Percentiles rank a stretch among this genome's conserved stretches.
phyloP scores from a whole-genome alignment of 176 grass and related monocot genomes.

The Lolium multiflorum region DNA sequence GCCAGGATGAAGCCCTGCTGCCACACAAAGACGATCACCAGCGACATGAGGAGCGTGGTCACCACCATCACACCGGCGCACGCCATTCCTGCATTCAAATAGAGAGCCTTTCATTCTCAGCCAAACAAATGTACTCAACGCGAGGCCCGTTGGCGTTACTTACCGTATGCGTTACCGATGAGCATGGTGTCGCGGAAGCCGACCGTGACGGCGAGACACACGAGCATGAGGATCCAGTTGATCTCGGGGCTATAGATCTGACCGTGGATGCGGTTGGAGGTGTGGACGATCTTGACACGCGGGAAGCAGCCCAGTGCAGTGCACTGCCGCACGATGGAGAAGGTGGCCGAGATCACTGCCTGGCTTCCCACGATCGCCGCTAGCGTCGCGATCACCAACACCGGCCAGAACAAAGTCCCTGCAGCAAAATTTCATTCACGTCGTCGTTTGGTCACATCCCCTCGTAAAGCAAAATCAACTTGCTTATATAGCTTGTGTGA shows the following conservation, averaged over 20 bases:
- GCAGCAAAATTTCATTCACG: conserved; percentile 10
- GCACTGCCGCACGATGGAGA: conserved; percentile 81
- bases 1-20: conserved; percentile 46
- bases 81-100: conserved; percentile 47
- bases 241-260: conserved; percentile 84
- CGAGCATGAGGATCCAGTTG: conserved; percentile 72
- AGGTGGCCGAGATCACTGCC: conserved; percentile 75
- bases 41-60: conserved; percentile 66
- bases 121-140: background rate
- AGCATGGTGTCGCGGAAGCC: conserved; percentile 64
- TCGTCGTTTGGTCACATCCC: background rate
- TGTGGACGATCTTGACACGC: conserved; percentile 78
- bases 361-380: conserved; percentile 76
- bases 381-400: conserved; percentile 65
- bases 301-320: conserved; percentile 71
- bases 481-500: background rate
- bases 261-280: conserved; percentile 62
- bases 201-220: conserved; percentile 54
- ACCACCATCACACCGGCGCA: conserved; percentile 65
- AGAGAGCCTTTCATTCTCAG: background rate
- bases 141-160: background rate
- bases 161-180: conserved; percentile 75
- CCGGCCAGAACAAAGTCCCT: conserved; percentile 66
- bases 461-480: background rate
- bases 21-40: conserved; percentile 77